Percentiles rank a stretch among this genome's conserved stretches.
These are phyloP conservation scores for Aspergillus terreus DNA, from an alignment of 2,329 filamentous ascomycete genomes.

Conservation along the genomic window DNA sequence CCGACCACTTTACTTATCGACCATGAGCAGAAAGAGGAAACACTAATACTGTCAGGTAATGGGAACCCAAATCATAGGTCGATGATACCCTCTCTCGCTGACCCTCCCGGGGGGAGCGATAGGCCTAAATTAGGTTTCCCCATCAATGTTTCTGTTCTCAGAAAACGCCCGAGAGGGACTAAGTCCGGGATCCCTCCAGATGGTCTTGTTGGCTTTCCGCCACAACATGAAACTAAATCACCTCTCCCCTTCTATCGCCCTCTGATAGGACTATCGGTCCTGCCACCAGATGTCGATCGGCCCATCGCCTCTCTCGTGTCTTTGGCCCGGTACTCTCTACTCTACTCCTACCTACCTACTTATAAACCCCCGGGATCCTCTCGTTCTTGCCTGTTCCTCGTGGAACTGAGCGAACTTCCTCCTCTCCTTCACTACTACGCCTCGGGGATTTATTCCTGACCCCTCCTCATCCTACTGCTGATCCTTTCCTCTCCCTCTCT, in stretches of 20 bases:
- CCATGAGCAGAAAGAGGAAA: neutral
- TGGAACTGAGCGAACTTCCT: neutral
- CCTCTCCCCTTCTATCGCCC: neutral
- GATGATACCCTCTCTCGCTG: neutral
- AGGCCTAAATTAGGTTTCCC: constrained; percentile 6
- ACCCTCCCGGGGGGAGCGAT: neutral
- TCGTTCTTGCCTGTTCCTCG: neutral
- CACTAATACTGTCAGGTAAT: constrained; percentile 5
- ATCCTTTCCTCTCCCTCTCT: neutral
- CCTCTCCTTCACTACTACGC: too few species aligned
- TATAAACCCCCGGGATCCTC: neutral
- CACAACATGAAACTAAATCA: constrained; percentile 1
- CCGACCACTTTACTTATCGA: neutral
- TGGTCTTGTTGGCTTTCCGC: neutral
- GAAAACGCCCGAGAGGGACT: neutral
- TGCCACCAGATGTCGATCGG: neutral
- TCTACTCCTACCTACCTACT: neutral
- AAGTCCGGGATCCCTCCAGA: neutral
- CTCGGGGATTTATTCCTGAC: too few species aligned
- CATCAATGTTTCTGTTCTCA: constrained; percentile 4
- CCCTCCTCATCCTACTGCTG: neutral
- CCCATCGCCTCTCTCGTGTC: neutral
- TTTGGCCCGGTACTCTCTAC: neutral
- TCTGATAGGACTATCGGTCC: neutral
- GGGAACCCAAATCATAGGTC: constrained; percentile 1